phyloP scores from a whole-genome alignment of 352 stramenopile genomes.

The Globisporangium nagaii region DNA sequence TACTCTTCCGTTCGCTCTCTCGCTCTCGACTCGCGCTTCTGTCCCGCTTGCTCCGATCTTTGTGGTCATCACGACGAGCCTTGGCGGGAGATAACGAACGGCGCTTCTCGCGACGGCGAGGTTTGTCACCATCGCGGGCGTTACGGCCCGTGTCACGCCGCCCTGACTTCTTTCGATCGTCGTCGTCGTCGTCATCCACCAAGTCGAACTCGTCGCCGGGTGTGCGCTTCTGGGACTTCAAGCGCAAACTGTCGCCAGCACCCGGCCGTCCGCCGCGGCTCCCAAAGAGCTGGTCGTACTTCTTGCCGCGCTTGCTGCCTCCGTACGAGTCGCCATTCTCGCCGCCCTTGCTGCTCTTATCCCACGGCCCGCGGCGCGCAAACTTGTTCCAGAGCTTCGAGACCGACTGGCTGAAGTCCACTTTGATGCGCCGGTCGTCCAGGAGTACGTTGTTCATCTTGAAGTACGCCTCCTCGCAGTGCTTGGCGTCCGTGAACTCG shows the following conservation, averaged over 20 bases:
- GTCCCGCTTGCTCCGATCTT: background rate
- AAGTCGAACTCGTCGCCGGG: constrained; percentile 9
- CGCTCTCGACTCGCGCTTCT: constrained; percentile 4
- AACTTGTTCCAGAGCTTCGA: constrained; percentile 96
- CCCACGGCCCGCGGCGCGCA: constrained; percentile 45
- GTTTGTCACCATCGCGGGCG: background rate
- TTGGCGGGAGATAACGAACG: background rate
- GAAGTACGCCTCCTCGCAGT: constrained; percentile 96
- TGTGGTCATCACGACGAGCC: background rate
- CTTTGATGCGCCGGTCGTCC: constrained; percentile 94
- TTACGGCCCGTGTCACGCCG: background rate
- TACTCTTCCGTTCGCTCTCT: background rate
- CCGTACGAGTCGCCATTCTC: constrained; percentile 24
- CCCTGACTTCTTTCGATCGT: background rate
- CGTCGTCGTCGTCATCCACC: constrained; percentile 7
- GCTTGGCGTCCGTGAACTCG: constrained; percentile 93
- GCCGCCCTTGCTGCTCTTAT: constrained; percentile 53
- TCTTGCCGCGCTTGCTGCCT: constrained; percentile 25
- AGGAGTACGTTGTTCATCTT: constrained; percentile 99
- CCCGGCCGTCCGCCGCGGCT: background rate
- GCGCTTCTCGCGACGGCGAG: constrained; percentile 2
- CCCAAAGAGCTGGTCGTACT: constrained; percentile 18
- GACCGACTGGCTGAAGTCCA: constrained; percentile 98
- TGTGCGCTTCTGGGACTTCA: constrained; percentile 31
- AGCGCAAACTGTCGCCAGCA: constrained; percentile 15